Conservation (phyloP, 768 basidiomycete genomes). For the Suillus cothurnatus region DNA sequence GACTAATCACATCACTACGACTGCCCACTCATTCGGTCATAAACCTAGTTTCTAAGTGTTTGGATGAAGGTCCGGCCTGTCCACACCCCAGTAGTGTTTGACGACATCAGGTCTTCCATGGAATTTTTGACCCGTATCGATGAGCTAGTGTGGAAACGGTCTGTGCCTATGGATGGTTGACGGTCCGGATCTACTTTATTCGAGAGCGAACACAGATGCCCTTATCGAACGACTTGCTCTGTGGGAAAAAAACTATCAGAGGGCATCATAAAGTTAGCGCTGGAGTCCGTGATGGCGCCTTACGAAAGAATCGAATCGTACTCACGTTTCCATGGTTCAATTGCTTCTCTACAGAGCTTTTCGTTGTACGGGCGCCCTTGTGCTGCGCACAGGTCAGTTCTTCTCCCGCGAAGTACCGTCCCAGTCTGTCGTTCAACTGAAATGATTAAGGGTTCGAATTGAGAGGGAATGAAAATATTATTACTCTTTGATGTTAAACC, state of each 20-base stretch:
- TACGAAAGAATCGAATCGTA: neutral
- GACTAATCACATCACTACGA: neutral
- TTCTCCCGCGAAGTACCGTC: neutral
- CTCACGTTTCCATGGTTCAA: neutral
- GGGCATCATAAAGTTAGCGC: constrained; percentile 10
- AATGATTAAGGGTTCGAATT: too few relatives aligned
- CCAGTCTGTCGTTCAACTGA: too few relatives aligned
- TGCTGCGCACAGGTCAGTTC: neutral
- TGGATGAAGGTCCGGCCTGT: neutral
- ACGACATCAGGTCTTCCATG: constrained; percentile 25
- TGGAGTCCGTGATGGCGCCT: neutral
- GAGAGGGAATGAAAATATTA: too few relatives aligned
- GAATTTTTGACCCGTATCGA: constrained; percentile 29
- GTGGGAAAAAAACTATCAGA: constrained; percentile 32
- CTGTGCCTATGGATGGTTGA: constrained; percentile 11
- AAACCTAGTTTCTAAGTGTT: neutral
- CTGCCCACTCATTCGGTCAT: neutral
- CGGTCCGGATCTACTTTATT: constrained; percentile 20
- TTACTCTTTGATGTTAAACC: too few relatives aligned
- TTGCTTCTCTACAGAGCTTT: too few relatives aligned
- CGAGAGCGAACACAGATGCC: constrained; percentile 26
- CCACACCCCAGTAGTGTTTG: neutral
- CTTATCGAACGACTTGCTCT: constrained; percentile 30
- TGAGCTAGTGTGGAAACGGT: constrained; percentile 31
- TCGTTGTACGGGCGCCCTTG: too few relatives aligned